phyloP scores from a whole-genome alignment of 1,284 basidiomycete species.

The Coniophora puteana region DNA sequence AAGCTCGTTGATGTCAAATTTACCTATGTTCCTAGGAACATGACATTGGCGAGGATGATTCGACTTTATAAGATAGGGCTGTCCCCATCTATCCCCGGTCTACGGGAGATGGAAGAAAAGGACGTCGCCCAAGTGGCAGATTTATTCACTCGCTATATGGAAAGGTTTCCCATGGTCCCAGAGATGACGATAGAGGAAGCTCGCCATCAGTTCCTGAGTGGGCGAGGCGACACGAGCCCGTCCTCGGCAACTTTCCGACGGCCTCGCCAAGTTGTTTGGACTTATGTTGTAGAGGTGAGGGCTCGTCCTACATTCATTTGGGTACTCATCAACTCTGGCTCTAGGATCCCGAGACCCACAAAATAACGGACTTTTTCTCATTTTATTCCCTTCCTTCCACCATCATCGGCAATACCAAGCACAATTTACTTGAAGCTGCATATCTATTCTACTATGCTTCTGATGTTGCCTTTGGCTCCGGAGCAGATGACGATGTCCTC shows the following conservation, averaged over 20 bases:
- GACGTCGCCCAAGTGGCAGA: slow-evolving; percentile 76
- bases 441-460: slow-evolving; percentile 94
- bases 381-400: slow-evolving; percentile 97
- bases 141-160: slow-evolving; percentile 81
- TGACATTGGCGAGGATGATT: slow-evolving; percentile 86
- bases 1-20: slow-evolving; percentile 94
- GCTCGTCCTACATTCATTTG: neutral
- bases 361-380: slow-evolving; percentile 94
- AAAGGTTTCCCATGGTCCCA: slow-evolving; percentile 84
- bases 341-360: slow-evolving; percentile 77
- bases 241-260: slow-evolving; percentile 50
- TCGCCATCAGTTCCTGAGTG: slow-evolving; percentile 85
- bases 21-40: slow-evolving; percentile 79
- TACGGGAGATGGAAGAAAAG: slow-evolving; percentile 85
- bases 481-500: slow-evolving; percentile 57
- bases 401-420: slow-evolving; percentile 65
- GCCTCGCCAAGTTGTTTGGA: slow-evolving; percentile 88
- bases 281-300: slow-evolving; percentile 91
- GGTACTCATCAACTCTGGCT: slow-evolving; percentile 1
- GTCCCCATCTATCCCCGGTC: slow-evolving; percentile 50
- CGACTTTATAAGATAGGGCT: slow-evolving; percentile 66
- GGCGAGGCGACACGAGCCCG: slow-evolving; percentile 64
- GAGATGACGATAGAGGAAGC: slow-evolving; percentile 80
- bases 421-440: slow-evolving; percentile 77
- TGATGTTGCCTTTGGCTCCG: slow-evolving; percentile 56